Conservation (phyloP, 2,329 filamentous ascomycete genomes). For the Fusarium oxysporum region DNA sequence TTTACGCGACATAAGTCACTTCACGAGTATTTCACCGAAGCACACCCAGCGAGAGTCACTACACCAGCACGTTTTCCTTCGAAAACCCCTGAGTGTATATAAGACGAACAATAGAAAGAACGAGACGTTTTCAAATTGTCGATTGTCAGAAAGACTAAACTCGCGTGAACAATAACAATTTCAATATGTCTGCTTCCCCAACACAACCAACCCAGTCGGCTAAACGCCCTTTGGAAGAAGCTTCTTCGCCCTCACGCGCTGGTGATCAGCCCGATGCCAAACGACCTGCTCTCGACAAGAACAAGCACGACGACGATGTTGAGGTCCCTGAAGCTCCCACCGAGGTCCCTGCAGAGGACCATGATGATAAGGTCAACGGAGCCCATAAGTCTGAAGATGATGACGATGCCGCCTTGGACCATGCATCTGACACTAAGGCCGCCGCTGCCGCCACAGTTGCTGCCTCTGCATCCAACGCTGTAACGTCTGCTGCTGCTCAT, state of each 20-base stretch:
- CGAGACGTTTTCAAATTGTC: constrained; percentile 49
- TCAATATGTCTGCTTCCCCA: constrained; percentile 78
- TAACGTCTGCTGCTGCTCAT: constrained; percentile 68
- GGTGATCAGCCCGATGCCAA: constrained; percentile 97
- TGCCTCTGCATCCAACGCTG: constrained; percentile 49
- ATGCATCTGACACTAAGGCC: constrained; percentile 55
- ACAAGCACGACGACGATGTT: constrained; percentile 72
- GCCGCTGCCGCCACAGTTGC: constrained; percentile 54
- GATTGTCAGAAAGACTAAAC: constrained; percentile 36
- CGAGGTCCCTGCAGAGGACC: constrained; percentile 57
- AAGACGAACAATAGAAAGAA: constrained; percentile 58
- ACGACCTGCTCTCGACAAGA: constrained; percentile 94
- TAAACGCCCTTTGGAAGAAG: constrained; percentile 97
- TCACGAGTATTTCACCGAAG: constrained; percentile 57
- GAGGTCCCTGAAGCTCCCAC: constrained; percentile 55
- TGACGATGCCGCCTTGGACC: constrained; percentile 42
- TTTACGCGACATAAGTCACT: constrained; percentile 53
- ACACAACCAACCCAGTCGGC: constrained; percentile 74
- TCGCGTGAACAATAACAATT: constrained; percentile 42
- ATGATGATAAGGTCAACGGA: constrained; percentile 63
- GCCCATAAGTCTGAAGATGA: constrained; percentile 54
- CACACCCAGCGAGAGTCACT: constrained; percentile 62
- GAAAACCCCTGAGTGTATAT: constrained; percentile 88
- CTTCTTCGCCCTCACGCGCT: constrained; percentile 90
- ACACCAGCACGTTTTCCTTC: constrained; percentile 95